A percentile compares a stretch with the other conserved stretches of the same genome.
These are phyloP conservation scores for Globisporangium barbulae DNA, from an alignment of 352 stramenopile species.

Conservation along the genomic window DNA sequence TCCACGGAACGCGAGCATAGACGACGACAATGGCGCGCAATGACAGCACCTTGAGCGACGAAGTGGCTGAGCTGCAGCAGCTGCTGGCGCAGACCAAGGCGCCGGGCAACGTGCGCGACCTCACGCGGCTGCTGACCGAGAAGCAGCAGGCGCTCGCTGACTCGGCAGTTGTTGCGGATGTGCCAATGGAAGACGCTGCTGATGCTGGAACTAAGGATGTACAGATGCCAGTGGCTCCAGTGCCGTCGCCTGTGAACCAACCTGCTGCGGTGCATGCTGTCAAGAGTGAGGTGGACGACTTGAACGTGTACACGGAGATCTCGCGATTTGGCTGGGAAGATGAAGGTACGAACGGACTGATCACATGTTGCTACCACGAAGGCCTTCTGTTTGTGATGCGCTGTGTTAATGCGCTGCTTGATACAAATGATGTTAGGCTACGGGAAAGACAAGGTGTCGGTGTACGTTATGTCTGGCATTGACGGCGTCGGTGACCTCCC, in stretches of 20 bases:
- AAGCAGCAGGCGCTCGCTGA: slow-evolving; percentile 53
- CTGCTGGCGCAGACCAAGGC: slow-evolving; percentile 55
- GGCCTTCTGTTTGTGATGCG: not conserved
- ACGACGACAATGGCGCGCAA: slow-evolving; percentile 23
- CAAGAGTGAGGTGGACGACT: slow-evolving; percentile 27
- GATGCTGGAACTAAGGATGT: slow-evolving; percentile 21
- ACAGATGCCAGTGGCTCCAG: slow-evolving; percentile 12
- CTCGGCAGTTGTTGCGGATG: not conserved
- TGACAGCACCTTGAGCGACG: slow-evolving; percentile 30
- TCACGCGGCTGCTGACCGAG: slow-evolving; percentile 47
- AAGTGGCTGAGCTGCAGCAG: slow-evolving; percentile 67
- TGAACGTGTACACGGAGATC: slow-evolving; percentile 78
- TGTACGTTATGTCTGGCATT: slow-evolving; percentile 82
- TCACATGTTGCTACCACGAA: not conserved
- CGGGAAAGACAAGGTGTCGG: slow-evolving; percentile 77
- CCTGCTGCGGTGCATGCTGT: slow-evolving; percentile 20
- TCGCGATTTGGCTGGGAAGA: slow-evolving; percentile 86
- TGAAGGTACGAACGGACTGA: slow-evolving; percentile 33
- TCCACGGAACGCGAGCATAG: not conserved
- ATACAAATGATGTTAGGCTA: slow-evolving; percentile 36
- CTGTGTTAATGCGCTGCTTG: not conserved
- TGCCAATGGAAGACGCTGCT: slow-evolving; percentile 6
- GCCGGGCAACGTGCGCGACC: slow-evolving; percentile 55
- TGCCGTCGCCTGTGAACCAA: slow-evolving; percentile 25
- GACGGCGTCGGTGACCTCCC: slow-evolving; percentile 74